Base-by-base conservation (phyloP, 73 alveolate species). In the Vitrella brassicaformis region DNA sequence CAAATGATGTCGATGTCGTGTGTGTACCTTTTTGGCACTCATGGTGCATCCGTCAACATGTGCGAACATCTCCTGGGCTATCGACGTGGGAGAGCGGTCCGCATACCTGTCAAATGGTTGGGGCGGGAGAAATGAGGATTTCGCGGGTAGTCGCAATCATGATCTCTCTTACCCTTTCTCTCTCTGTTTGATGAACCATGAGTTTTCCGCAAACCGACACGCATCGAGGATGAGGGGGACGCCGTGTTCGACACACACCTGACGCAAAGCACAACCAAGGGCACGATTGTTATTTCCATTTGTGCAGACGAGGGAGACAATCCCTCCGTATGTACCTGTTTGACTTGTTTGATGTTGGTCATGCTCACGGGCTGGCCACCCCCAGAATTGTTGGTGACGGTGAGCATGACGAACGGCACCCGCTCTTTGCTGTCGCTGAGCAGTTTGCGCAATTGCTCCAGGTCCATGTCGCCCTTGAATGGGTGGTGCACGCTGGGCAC, bases 311-410 rank as follows among this genome's bases (percentile, higher is more conserved):
- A n/a, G n/a, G n/a, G n/a, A n/a, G n/a, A n/a, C n/a, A n/a, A n/a
- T n/a, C n/a, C n/a, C n/a, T n/a, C n/a, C n/a, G n/a, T n/a, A n/a
- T n/a, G n/a, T n/a, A n/a, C n/a, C n/a, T n/a, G n/a, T n/a, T n/a
- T n/a, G 31, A 86, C 82, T 47, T 79, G 86, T 31, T 81, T 75
- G 71, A 86, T 75, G 71, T 86, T 81, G 76, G 81, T 78, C 82
- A 86, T 80, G 26, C 90, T 81, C 28, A 86, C 92, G 25, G 92
- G 89, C 79, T 86, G 92, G 18, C 90, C 92, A 27, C 92, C 85
- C 30, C 81, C 90, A 31, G 85, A 74, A 79, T 86, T 86, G 82
- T 81, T 76, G 28, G 92, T 81, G 66, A 86, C 78, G 27, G 89
- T 39, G 56, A 39, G 22, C 56, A 39, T 39, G 22, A 39, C 56